Base-by-base conservation (phyloP, 2,329 filamentous ascomycete genomes). In the Cladophialophora immunda region DNA sequence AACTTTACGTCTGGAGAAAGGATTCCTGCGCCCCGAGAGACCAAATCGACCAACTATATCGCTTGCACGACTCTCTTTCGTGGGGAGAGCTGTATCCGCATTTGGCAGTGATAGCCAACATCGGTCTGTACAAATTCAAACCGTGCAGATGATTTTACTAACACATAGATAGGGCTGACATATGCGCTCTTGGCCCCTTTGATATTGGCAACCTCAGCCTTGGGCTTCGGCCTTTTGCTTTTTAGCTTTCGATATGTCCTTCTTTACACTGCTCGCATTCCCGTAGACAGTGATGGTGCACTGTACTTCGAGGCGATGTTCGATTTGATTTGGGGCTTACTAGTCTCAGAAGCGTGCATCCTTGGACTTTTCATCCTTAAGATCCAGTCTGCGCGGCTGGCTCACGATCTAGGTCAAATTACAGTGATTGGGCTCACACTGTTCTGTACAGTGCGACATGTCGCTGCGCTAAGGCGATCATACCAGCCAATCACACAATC, bases 301-400 rank as follows among this genome's bases (percentile, higher is more conserved):
- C 60, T 54, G n/a, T 62, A 53, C 38, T 56, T 55, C 22, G 9
- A 34, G n/a, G 60, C 47, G 11, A n/a, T 34, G 45, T 62, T 62
- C 50, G 25, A 38, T n/a, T 27, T 62, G 2, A 38, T 62, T 50
- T 55, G 17, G 27, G 60, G 41, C 25, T n/a, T 62, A 17, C 38
- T 54, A 19, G 55, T 50, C 25, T 53, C 50, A n/a, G 45, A 62
- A 41, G 27, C 50, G 22, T 54, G 45, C 41, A 30, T 62, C 34
- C 50, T 62, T 29, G 60, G 59, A 32, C 59, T 62, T n/a, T 62
- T 62, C 59, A 56, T 62, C 25, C 41, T 62, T n/a, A 62, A 62
- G 29, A 54, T 38, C 27, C 32, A 41, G 29, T 25, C 27, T 25
- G 22, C 41, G 22, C 25, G 41, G 32, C 19, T 27, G 27, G 45